phyloP scores from a whole-genome alignment of 345 rosid species.

The Dimocarpus longan region DNA sequence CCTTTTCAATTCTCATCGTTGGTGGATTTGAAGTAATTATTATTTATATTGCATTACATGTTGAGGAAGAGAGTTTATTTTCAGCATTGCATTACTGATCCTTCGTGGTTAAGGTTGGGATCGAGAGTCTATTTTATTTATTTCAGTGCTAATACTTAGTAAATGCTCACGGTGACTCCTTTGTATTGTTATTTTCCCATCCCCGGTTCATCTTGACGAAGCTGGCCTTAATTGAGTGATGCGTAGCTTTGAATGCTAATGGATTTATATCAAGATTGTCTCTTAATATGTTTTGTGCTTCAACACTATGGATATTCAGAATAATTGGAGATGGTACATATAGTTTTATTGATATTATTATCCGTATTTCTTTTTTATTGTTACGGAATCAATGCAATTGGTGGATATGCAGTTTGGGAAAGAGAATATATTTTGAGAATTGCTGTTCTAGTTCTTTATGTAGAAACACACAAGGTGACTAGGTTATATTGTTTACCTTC shows the following conservation, averaged over 20 bases:
- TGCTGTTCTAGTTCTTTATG: background rate
- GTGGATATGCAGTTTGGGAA: background rate
- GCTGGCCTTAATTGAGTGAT: constrained; percentile 39
- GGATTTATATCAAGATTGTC: constrained; percentile 39
- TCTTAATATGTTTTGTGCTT: constrained; percentile 22
- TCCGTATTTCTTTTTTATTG: too few species aligned
- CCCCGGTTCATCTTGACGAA: constrained; percentile 66
- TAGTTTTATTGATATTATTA: background rate
- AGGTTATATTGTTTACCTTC: background rate
- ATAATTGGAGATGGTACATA: constrained; percentile 26
- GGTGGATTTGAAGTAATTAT: background rate
- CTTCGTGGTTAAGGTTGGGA: background rate
- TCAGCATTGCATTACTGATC: too few species aligned
- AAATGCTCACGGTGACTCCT: background rate
- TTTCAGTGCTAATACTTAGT: background rate
- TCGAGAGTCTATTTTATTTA: background rate
- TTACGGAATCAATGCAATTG: background rate
- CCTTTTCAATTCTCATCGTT: background rate
- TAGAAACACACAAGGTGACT: background rate
- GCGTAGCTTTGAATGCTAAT: constrained; percentile 51
- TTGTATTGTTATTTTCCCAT: background rate
- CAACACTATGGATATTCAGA: constrained; percentile 19
- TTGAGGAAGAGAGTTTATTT: too few species aligned
- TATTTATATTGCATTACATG: too few species aligned
- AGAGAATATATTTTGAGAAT: background rate